Conservation (phyloP, 306 rosid genomes). For the Inga oerstediana region DNA sequence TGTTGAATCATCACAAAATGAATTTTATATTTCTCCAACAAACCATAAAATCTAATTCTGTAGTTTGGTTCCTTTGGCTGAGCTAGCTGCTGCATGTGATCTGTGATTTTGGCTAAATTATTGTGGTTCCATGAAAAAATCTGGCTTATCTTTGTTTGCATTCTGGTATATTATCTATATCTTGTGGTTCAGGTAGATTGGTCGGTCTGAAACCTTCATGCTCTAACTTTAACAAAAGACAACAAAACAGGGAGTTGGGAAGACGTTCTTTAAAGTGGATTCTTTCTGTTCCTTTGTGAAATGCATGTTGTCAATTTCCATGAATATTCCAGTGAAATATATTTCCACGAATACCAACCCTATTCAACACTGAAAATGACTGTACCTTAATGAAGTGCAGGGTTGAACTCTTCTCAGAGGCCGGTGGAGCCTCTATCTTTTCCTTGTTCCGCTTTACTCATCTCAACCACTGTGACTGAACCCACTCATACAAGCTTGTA, state of each 20-base stretch:
- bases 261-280: not conserved
- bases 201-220: constrained; percentile 1
- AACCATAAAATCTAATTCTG: not conserved
- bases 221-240: not conserved
- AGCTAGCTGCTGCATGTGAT: constrained; percentile 5
- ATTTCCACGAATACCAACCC: not conserved
- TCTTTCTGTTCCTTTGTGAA: not conserved
- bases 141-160: constrained; percentile 21
- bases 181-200: constrained; percentile 17
- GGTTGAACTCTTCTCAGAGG: not conserved
- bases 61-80: not conserved
- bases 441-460: not conserved
- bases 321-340: not conserved
- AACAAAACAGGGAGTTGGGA: not conserved
- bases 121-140: not conserved
- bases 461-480: not conserved
- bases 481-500: not conserved
- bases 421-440: not conserved
- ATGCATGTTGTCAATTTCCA: not conserved
- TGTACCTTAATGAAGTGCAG: not conserved
- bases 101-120: constrained; percentile 20
- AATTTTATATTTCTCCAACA: not conserved
- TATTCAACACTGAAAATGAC: not conserved
- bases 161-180: not conserved
- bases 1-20: not conserved